These are phyloP conservation scores for Tulasnella sp. DNA, from an alignment of 768 basidiomycete species.

Conservation along the genomic window DNA sequence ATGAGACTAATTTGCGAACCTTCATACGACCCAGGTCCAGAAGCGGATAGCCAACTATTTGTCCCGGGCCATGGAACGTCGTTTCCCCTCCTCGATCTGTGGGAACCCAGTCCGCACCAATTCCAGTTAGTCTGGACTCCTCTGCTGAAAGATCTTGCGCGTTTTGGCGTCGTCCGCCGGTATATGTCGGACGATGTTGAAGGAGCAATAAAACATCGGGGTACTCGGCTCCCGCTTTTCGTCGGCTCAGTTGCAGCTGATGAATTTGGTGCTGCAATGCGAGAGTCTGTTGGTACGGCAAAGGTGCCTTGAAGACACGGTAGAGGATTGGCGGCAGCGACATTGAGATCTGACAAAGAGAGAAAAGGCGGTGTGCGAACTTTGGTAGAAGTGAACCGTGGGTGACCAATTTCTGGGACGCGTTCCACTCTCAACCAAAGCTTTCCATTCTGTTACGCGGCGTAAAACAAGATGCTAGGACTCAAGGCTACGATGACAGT, in stretches of 20 bases:
- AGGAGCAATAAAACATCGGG: slow-evolving; percentile 67
- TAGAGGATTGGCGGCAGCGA: slow-evolving; percentile 51
- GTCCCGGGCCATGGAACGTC: slow-evolving; percentile 96
- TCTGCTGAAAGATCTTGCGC: slow-evolving; percentile 49
- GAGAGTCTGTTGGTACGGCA: slow-evolving; percentile 66
- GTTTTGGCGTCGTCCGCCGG: slow-evolving; percentile 81
- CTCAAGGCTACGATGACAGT: slow-evolving; percentile 89
- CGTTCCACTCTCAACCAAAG: slow-evolving; percentile 7
- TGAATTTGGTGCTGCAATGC: slow-evolving; percentile 66
- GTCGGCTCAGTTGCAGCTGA: slow-evolving; percentile 49
- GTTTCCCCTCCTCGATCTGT: slow-evolving; percentile 85
- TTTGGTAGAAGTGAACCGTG: neutral
- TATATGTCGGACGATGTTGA: slow-evolving; percentile 91
- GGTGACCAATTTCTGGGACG: slow-evolving; percentile 5
- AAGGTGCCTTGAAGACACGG: slow-evolving; percentile 67
- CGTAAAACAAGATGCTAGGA: slow-evolving; percentile 63
- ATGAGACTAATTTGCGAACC: slow-evolving; percentile 42
- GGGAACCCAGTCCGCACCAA: slow-evolving; percentile 83
- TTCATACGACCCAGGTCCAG: slow-evolving; percentile 77
- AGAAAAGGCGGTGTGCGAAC: neutral
- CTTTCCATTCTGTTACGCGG: neutral
- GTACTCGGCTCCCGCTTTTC: slow-evolving; percentile 36
- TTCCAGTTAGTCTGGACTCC: slow-evolving; percentile 50
- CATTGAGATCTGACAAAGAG: neutral
- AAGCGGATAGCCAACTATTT: slow-evolving; percentile 91